phyloP scores from a whole-genome alignment of 192 early-diverging fungal species.

The Backusella liffmaniae region DNA sequence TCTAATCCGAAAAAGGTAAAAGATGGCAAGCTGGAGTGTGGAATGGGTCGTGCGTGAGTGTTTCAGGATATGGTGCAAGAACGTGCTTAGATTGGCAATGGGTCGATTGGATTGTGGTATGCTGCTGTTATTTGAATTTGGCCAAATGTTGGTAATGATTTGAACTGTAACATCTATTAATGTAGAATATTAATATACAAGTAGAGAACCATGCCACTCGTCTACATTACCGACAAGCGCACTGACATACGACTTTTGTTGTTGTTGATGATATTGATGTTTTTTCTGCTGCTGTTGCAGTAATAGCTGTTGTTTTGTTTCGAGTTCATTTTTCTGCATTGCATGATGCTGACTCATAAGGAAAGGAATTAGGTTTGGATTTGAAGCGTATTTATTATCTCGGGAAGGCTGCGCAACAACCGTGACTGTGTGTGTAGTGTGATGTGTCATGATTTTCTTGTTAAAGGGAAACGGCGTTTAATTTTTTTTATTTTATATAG shows the following conservation, averaged over 20 bases:
- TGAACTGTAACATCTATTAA: constrained; percentile 13
- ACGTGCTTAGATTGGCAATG: constrained; percentile 34
- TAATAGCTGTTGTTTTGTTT: background rate
- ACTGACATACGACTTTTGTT: constrained; percentile 20
- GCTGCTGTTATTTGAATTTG: background rate
- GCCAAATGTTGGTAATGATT: constrained; percentile 10
- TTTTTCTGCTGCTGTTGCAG: background rate
- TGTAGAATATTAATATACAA: no score
- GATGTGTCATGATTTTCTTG: background rate
- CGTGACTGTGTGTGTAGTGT: constrained; percentile 8
- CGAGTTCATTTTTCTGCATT: background rate
- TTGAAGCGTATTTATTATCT: constrained; percentile 18
- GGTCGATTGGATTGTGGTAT: constrained; percentile 1
- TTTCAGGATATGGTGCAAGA: constrained; percentile 55
- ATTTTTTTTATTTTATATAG: background rate
- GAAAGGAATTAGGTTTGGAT: background rate
- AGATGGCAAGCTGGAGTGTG: constrained; percentile 58
- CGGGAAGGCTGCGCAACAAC: constrained; percentile 9
- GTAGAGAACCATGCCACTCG: no score
- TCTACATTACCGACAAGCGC: constrained; percentile 15
- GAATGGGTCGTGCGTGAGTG: constrained; percentile 60
- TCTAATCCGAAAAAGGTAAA: constrained; percentile 45
- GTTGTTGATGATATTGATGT: background rate
- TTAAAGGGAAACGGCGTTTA: background rate
- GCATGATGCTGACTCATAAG: constrained; percentile 3